These are phyloP conservation scores for Penstemon davidsonii DNA, from an alignment of 257 asterid species.

Conservation along the genomic window DNA sequence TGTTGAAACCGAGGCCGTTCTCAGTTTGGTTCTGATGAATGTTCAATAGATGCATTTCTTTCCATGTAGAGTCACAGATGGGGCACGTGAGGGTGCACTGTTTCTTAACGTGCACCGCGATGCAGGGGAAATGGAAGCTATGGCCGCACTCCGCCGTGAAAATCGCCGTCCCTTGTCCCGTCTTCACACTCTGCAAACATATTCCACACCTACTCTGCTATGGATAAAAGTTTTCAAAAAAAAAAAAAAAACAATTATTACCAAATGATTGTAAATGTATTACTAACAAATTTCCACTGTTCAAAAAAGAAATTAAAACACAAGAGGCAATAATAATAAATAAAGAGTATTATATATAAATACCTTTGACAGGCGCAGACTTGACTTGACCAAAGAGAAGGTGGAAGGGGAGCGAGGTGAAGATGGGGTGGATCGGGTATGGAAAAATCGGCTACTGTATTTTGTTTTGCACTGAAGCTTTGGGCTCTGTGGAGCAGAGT, in stretches of 20 bases:
- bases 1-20: slow-evolving; percentile 7
- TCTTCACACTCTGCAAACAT: slow-evolving; percentile 63
- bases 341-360: no score
- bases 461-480: slow-evolving; percentile 63
- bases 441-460: slow-evolving; percentile 59
- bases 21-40: neutral
- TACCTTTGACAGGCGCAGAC: slow-evolving; percentile 67
- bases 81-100: slow-evolving; percentile 73
- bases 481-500: slow-evolving; percentile 43
- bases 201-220: slow-evolving; percentile 82
- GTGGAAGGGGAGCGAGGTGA: slow-evolving; percentile 95
- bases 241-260: slow-evolving; percentile 21
- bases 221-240: neutral
- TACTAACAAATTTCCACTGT: slow-evolving; percentile 26
- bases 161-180: slow-evolving; percentile 88
- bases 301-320: neutral
- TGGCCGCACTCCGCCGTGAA: slow-evolving; percentile 99
- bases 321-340: no score
- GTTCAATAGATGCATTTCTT: slow-evolving; percentile 57
- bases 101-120: slow-evolving; percentile 67
- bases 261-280: slow-evolving; percentile 3
- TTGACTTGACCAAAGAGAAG: slow-evolving; percentile 70
- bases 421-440: slow-evolving; percentile 66
- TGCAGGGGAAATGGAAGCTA: slow-evolving; percentile 89
- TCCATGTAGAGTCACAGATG: slow-evolving; percentile 67